Conservation (phyloP, 2,329 filamentous ascomycete species). For the Fusarium sp. region DNA sequence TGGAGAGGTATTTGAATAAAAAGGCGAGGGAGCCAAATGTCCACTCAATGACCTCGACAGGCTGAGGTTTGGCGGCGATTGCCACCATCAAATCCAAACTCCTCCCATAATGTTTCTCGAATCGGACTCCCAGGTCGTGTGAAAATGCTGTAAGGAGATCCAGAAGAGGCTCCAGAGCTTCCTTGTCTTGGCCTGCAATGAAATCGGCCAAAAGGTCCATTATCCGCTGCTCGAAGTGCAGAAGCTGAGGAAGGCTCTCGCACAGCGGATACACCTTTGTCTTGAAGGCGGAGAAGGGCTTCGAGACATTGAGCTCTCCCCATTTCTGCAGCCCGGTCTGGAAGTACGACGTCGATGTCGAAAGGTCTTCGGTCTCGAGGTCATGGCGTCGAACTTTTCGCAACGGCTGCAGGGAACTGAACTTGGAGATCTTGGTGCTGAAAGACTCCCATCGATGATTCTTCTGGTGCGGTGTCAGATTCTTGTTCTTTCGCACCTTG, state of each 20-base stretch:
- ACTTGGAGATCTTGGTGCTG: slow-evolving; percentile 86
- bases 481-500: slow-evolving; percentile 77
- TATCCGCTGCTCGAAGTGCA: slow-evolving; percentile 90
- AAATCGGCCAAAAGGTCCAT: slow-evolving; percentile 81
- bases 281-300: slow-evolving; percentile 81
- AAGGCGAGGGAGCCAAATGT: slow-evolving; percentile 94
- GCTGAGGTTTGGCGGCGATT: slow-evolving; percentile 80
- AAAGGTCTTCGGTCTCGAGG: slow-evolving; percentile 82
- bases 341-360: slow-evolving; percentile 87
- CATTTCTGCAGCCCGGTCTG: slow-evolving; percentile 86
- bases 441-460: slow-evolving; percentile 94
- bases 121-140: slow-evolving; percentile 88
- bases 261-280: slow-evolving; percentile 80
- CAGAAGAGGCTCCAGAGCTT: slow-evolving; percentile 86
- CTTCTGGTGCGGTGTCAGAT: slow-evolving; percentile 79
- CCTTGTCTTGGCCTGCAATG: slow-evolving; percentile 80
- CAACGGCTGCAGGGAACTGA: slow-evolving; percentile 90
- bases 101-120: slow-evolving; percentile 87
- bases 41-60: slow-evolving; percentile 96
- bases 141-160: slow-evolving; percentile 93
- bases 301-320: slow-evolving; percentile 90
- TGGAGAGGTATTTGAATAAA: slow-evolving; percentile 96
- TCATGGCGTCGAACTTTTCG: slow-evolving; percentile 88
- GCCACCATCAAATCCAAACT: slow-evolving; percentile 81
- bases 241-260: slow-evolving; percentile 90